phyloP scores from a whole-genome alignment of 1,284 basidiomycete genomes.

The Anthracocystis walkeri region DNA sequence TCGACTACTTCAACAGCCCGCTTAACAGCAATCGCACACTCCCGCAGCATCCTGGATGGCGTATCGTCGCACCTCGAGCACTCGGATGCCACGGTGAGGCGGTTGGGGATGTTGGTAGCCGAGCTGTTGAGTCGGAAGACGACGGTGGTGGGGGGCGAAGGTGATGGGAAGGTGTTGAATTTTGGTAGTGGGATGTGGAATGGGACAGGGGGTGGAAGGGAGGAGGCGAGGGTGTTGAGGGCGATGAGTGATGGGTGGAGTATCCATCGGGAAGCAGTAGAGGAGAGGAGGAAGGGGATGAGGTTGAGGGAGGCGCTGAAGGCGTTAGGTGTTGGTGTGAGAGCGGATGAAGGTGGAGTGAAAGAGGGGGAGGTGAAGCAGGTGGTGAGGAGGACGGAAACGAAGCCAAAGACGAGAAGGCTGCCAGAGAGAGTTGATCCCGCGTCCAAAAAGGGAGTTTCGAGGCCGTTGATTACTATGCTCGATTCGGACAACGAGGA shows the following conservation, averaged over 20 bases:
- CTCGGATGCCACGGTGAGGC: constrained; percentile 78
- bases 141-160: neutral
- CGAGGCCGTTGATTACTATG: constrained; percentile 34
- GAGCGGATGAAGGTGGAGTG: neutral
- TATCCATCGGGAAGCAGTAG: neutral
- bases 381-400: neutral
- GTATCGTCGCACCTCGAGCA: constrained; percentile 77
- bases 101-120: constrained; percentile 93
- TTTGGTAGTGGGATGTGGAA: constrained; percentile 84
- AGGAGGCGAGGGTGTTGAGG: constrained; percentile 60
- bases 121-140: constrained; percentile 72
- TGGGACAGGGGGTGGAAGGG: constrained; percentile 77
- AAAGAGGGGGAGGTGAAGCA: neutral
- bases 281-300: neutral
- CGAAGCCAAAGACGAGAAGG: constrained; percentile 7
- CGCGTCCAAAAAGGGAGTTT: constrained; percentile 5
- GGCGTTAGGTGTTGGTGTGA: constrained; percentile 4
- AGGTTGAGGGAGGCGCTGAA: neutral
- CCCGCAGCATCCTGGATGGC: constrained; percentile 78
- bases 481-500: constrained; percentile 25
- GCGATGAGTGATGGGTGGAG: constrained; percentile 38
- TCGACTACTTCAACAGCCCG: constrained; percentile 31
- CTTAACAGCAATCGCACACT: constrained; percentile 68
- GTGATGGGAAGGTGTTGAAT: constrained; percentile 74
- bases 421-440: constrained; percentile 18